Conservation (phyloP, 441 rosid species). For the Francoa sonchifolia region DNA sequence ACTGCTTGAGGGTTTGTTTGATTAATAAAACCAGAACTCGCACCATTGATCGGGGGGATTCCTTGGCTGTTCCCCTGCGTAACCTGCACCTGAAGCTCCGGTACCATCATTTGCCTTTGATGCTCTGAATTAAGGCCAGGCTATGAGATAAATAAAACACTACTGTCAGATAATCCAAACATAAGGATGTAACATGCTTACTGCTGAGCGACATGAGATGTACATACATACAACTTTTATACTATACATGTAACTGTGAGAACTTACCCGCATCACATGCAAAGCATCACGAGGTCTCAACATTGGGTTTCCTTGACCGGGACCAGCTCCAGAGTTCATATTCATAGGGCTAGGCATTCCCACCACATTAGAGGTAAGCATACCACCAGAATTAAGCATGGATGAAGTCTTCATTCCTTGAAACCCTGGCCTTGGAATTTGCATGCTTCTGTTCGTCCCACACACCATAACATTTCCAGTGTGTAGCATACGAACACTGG, state of each 20-base stretch:
- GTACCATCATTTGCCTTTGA: slow-evolving; percentile 49
- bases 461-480: slow-evolving; percentile 58
- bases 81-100: slow-evolving; percentile 62
- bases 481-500: slow-evolving; percentile 49
- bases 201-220: neutral
- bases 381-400: slow-evolving; percentile 47
- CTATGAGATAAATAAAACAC: slow-evolving; percentile 19
- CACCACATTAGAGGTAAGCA: slow-evolving; percentile 60
- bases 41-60: slow-evolving; percentile 50
- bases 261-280: slow-evolving; percentile 73
- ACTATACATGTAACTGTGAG: neutral
- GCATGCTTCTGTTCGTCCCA: slow-evolving; percentile 64
- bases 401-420: slow-evolving; percentile 69
- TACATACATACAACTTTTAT: neutral
- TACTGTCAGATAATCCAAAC: neutral
- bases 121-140: slow-evolving; percentile 44
- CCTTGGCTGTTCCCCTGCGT: slow-evolving; percentile 64
- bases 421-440: slow-evolving; percentile 68
- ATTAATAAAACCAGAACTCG: slow-evolving; percentile 60
- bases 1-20: slow-evolving; percentile 54
- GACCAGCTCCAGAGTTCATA: slow-evolving; percentile 55
- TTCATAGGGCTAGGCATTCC: slow-evolving; percentile 57
- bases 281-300: slow-evolving; percentile 66
- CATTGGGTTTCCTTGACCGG: slow-evolving; percentile 65
- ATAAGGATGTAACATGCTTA: neutral